These are phyloP conservation scores for Trypanosoma melophagium DNA, from an alignment of 208 protist species.

Conservation along the genomic window DNA sequence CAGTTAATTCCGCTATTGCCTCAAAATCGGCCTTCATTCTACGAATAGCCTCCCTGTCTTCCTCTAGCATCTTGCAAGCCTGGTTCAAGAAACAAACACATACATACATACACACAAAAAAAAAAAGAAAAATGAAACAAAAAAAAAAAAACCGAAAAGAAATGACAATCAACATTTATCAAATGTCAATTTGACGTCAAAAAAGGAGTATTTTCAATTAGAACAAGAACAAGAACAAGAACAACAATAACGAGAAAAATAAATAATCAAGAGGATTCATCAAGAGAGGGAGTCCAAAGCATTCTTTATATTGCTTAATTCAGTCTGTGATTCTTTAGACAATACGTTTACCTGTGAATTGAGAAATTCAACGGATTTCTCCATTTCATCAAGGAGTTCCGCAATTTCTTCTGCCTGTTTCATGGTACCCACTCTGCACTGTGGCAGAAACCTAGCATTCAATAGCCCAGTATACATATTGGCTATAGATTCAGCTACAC, in stretches of 20 bases:
- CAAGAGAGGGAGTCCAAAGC: conserved; percentile 8
- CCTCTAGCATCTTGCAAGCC: conserved; percentile 55
- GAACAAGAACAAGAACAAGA: too few species aligned
- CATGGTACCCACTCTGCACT: background rate
- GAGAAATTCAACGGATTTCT: conserved; percentile 12
- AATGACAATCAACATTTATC: background rate
- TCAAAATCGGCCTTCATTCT: conserved; percentile 88
- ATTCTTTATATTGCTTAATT: conserved; percentile 10
- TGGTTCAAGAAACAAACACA: background rate
- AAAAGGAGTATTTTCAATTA: too few species aligned
- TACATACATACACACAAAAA: background rate
- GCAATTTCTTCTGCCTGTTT: conserved; percentile 10
- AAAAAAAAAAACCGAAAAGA: background rate
- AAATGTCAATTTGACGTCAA: too few species aligned
- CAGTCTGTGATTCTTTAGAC: background rate
- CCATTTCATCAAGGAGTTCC: conserved; percentile 24
- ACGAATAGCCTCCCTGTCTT: conserved; percentile 77
- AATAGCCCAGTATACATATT: conserved; percentile 1
- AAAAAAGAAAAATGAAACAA: background rate
- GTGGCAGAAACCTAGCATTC: background rate
- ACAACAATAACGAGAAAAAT: background rate
- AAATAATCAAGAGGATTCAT: conserved; percentile 1
- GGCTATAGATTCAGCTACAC: conserved; percentile 13
- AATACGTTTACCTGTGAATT: conserved; percentile 13
- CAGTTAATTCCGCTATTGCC: conserved; percentile 56